Evolutionary conservation across 129 eudicot genomes (phyloP), one percentile per base, ranked within the genome.

Genomic region (Mikania micrantha): DNA sequence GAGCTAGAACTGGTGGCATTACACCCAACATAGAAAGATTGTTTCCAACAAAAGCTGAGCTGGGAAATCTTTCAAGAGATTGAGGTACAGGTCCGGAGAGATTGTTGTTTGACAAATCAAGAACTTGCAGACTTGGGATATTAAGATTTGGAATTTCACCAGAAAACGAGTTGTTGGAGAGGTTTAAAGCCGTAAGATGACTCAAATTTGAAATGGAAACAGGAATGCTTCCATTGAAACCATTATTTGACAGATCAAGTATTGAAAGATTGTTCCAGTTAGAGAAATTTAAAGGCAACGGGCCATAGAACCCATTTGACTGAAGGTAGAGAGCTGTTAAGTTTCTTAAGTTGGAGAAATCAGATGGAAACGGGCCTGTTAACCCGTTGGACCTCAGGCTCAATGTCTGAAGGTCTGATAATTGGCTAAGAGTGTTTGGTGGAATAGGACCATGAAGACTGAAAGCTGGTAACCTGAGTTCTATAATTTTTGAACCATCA

Each of bases 141-240:
- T 56, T 42, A 22, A 93, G 44, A 78, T 93, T 79, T 4, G 98
- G 98, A 32, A 93, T 77, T 76, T 80, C 78, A 56, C 96, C 99
- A 32, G 96, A 80, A 57, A 89, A 78, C 3, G 90, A 88, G 83
- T 93, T 93, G 73, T 83, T 86, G 7, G 93, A 88, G 13, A 93
- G 92, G 80, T 68, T 61, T 34, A 93, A 81, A 70, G 79, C 84
- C 1, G 90, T 78, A 66, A 93, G 86, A 44, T 79, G 96, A 60
- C 81, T 88, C 77, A 93, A 68, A 81, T 79, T 82, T 6, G 93
- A 81, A 28, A 93, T 47, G 16, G 95, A 86, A 50, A 80, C 36
- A 48, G 96, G 83, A 52, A 93, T 81, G 24, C 78, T 86, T 24
- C 93, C 95, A 66, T 79, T 84, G 39, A 93, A 88, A 21, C 53